Percentiles rank a stretch among this genome's conserved stretches.
Conservation (phyloP, 305 asterid genomes). For the Salvia sclarea region DNA sequence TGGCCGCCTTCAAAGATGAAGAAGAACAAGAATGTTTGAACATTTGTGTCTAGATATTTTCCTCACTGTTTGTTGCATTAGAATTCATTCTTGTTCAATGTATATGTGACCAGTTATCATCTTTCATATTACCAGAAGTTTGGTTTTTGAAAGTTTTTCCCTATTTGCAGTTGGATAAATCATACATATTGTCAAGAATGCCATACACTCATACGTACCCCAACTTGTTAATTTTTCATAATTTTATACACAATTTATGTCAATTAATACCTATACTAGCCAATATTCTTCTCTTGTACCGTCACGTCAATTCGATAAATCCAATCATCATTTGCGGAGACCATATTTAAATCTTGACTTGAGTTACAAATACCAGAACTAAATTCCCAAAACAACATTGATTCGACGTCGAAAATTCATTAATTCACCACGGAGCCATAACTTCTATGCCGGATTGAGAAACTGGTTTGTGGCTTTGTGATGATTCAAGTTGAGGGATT, state of each 20-base stretch:
- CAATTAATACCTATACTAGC: background rate
- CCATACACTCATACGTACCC: no score
- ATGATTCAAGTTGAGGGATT: no score
- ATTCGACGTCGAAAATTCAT: no score
- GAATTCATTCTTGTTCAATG: conserved; percentile 36
- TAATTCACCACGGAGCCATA: background rate
- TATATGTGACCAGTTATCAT: conserved; percentile 34
- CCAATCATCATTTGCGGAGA: no score
- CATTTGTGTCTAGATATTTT: conserved; percentile 22
- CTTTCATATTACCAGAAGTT: conserved; percentile 5
- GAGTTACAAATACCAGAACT: background rate
- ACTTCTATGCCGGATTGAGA: background rate
- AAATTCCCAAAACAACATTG: no score
- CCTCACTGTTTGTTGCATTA: conserved; percentile 24
- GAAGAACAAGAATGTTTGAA: conserved; percentile 69
- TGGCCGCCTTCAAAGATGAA: conserved; percentile 86
- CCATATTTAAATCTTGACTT: background rate
- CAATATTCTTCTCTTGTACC: background rate
- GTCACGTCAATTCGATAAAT: no score
- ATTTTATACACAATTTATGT: no score
- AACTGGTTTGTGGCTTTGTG: no score
- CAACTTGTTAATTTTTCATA: no score
- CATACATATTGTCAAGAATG: background rate
- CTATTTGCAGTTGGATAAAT: background rate
- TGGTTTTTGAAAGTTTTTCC: conserved; percentile 11